These are phyloP conservation scores for Rutstroemia sp. DNA, from an alignment of 2,329 filamentous ascomycete species.

Conservation along the genomic window DNA sequence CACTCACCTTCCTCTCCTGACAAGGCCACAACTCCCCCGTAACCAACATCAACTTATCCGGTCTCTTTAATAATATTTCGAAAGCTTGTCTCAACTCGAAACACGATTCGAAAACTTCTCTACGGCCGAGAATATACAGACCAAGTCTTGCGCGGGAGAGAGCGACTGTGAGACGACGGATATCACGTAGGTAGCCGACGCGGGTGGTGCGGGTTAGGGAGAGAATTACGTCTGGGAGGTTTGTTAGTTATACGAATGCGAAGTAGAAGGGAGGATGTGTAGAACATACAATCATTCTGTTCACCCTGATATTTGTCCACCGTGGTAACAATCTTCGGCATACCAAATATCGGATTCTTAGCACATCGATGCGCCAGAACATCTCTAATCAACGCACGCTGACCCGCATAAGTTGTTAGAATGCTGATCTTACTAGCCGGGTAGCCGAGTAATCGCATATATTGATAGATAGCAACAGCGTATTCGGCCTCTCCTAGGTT, in stretches of 20 bases:
- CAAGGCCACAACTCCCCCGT: constrained; percentile 84
- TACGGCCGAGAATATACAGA: constrained; percentile 83
- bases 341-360: constrained; percentile 75
- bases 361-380: constrained; percentile 79
- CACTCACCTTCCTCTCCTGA: constrained; percentile 38
- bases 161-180: constrained; percentile 88
- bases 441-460: constrained; percentile 94
- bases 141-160: constrained; percentile 87
- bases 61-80: constrained; percentile 65
- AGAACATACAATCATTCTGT: constrained; percentile 85
- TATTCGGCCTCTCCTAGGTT: constrained; percentile 97
- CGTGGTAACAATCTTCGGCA: constrained; percentile 84
- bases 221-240: constrained; percentile 70
- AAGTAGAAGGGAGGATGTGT: constrained; percentile 22
- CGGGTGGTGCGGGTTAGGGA: constrained; percentile 83
- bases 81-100: constrained; percentile 86
- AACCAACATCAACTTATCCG: constrained; percentile 73
- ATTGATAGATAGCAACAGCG: constrained; percentile 89
- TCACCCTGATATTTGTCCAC: constrained; percentile 99
- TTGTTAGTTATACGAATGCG: constrained; percentile 12
- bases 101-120: constrained; percentile 81
- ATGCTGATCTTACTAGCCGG: constrained; percentile 70
- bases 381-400: constrained; percentile 80
- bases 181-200: constrained; percentile 87
- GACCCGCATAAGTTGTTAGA: constrained; percentile 87